phyloP scores from a whole-genome alignment of 441 rosid genomes.

The Aleurites moluccanus region DNA sequence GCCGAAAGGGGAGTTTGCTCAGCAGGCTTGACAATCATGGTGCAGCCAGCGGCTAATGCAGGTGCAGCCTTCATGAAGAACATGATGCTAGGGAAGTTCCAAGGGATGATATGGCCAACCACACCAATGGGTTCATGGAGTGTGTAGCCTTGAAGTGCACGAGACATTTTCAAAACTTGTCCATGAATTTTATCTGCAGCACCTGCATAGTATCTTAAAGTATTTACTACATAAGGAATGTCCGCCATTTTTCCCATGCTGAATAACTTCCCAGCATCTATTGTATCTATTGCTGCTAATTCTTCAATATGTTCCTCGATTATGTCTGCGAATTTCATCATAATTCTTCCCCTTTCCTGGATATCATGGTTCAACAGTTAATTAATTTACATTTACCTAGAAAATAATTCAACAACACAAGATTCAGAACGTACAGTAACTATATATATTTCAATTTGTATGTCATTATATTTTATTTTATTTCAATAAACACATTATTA shows the following conservation, averaged over 20 bases:
- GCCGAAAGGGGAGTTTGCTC: constrained; percentile 92
- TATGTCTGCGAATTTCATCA: constrained; percentile 64
- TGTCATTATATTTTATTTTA: too few species aligned
- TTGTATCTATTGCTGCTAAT: constrained; percentile 59
- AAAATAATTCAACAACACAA: too few species aligned
- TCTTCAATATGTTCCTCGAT: constrained; percentile 63
- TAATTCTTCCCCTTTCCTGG: constrained; percentile 70
- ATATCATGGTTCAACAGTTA: not conserved
- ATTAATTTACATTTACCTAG: too few species aligned
- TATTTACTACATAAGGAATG: constrained; percentile 41
- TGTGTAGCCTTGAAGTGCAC: constrained; percentile 65
- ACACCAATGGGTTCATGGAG: constrained; percentile 88
- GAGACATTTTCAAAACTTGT: constrained; percentile 63
- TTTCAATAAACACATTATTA: too few species aligned
- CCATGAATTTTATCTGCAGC: constrained; percentile 95
- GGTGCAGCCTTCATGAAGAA: constrained; percentile 72
- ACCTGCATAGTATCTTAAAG: constrained; percentile 73
- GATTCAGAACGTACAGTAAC: too few species aligned
- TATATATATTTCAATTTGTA: too few species aligned
- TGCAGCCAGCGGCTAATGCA: constrained; percentile 87
- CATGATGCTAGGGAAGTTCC: constrained; percentile 74
- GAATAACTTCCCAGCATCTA: constrained; percentile 75
- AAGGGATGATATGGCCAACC: constrained; percentile 74
- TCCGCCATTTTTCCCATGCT: constrained; percentile 42
- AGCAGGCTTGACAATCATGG: constrained; percentile 81